Evolutionary conservation across 192 early-diverging fungal species (phyloP).

Genomic region (Podila minutissima): DNA sequence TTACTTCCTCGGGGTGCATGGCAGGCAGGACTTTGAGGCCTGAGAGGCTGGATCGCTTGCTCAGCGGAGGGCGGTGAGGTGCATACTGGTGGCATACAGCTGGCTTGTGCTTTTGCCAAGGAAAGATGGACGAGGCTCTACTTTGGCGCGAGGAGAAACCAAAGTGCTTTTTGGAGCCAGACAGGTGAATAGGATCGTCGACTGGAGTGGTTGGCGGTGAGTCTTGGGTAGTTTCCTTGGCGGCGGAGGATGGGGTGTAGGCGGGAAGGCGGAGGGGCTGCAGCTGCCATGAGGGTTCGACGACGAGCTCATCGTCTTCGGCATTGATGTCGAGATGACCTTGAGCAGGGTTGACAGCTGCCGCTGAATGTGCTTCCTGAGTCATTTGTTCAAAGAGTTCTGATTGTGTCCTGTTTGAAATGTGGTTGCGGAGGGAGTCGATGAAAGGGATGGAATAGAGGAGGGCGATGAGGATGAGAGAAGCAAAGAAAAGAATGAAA

Average conservation of each 20-base stretch:
- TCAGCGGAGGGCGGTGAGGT: constrained; percentile 44
- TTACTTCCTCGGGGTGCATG: constrained; percentile 24
- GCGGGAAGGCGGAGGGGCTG: constrained; percentile 39
- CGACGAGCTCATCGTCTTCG: constrained; percentile 16
- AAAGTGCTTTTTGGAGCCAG: constrained; percentile 39
- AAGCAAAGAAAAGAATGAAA: background rate
- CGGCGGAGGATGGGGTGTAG: constrained; percentile 39
- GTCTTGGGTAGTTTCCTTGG: constrained; percentile 11
- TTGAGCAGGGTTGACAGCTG: no score
- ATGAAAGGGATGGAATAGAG: background rate
- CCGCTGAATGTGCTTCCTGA: background rate
- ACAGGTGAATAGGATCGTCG: constrained; percentile 36
- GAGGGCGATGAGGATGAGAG: background rate
- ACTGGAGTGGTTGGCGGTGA: constrained; percentile 31
- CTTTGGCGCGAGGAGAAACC: constrained; percentile 45
- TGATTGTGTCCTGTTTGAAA: background rate
- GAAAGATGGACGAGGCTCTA: constrained; percentile 40
- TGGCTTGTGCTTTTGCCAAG: constrained; percentile 49
- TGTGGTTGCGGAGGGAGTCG: background rate
- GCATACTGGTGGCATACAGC: constrained; percentile 48
- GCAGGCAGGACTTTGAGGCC: constrained; percentile 43
- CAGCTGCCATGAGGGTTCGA: constrained; percentile 42
- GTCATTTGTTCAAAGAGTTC: background rate
- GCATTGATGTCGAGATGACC: no score
- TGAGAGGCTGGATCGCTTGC: constrained; percentile 42